phyloP scores from a whole-genome alignment of 1,139 yeast genomes.

The Suhomyces chickasaworum region DNA sequence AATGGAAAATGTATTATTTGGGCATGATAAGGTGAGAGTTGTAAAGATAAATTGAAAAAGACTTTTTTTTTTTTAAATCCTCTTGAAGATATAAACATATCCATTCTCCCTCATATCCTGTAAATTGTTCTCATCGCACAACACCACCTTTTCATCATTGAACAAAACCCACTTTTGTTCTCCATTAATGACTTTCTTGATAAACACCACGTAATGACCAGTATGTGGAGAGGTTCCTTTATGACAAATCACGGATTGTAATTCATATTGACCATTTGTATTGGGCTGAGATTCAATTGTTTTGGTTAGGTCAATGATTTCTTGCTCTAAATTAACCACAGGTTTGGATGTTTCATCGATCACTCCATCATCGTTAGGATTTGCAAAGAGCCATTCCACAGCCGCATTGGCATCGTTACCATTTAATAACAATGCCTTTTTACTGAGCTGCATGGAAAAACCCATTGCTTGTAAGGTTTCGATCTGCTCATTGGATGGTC shows the following conservation, averaged over 20 bases:
- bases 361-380: conserved; percentile 69
- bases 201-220: conserved; percentile 91
- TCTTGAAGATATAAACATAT: conserved; percentile 56
- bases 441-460: conserved; percentile 60
- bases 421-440: conserved; percentile 65
- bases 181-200: conserved; percentile 46
- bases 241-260: conserved; percentile 83
- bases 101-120: conserved; percentile 65
- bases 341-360: conserved; percentile 20
- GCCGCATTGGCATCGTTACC: conserved; percentile 69
- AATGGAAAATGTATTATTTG: no score
- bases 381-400: conserved; percentile 83
- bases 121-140: conserved; percentile 61
- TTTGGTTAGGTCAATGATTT: conserved; percentile 22
- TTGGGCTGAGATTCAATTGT: conserved; percentile 13
- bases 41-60: no score
- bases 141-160: conserved; percentile 92
- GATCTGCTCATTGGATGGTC: conserved; percentile 44
- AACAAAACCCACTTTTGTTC: conserved; percentile 74
- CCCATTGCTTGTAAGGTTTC: conserved; percentile 75
- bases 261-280: conserved; percentile 39
- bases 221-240: conserved; percentile 94
- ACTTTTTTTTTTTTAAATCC: no score
- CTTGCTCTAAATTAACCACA: conserved; percentile 24
- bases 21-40: no score